Evolutionary conservation across 441 rosid species (phyloP), one percentile per base, ranked within the genome.

Genomic region (Cnidoscolus chayamansa): DNA sequence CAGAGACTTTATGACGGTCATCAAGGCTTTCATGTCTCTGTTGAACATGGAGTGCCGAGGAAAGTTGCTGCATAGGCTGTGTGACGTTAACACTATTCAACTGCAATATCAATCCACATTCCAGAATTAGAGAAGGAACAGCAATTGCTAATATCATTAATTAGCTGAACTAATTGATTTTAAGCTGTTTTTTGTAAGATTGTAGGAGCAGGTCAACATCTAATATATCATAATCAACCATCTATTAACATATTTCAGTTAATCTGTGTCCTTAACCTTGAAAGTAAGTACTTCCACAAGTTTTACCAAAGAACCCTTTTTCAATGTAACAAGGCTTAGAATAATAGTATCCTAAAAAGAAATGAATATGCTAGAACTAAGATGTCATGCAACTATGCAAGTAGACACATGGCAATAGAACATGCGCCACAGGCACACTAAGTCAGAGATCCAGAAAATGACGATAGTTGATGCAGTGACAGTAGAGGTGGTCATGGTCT

Each of bases 21-120:
- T 91, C 96, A 61, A 79, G 68, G 74, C 70, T 76, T 75, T 96
- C 97, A 71, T 68, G 86, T 65, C 85, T 85, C 73, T 74, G 91
- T 71, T 88, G 94, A 81, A 82, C 72, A 74, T 84, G 90, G 50
- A 83, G 76, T 51, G 80, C 64, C 20, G 86, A 85, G 66, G 94
- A 74, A 80, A 80, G 81, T 74, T 86, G 97, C 76, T 79, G 84
- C 75, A 77, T 84, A 58, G 86, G 78, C 61, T 81, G 90, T 70
- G 81, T 56, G 64, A 81, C 74, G 73, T 71, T 78, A 76, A 83
- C 68, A 67, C 81, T 77, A 78, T 74, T 86, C 68, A 80, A 77
- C 94, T 94, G 87, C 79, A 81, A 79, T 49, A 72, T 49, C 10
- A 35, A 53, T 40, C 45, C 45, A 40, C 7, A 35, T 40, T 40